These are phyloP conservation scores for Thalassiosira livingstoniorum DNA, from an alignment of 352 stramenopile species.

Conservation along the genomic window DNA sequence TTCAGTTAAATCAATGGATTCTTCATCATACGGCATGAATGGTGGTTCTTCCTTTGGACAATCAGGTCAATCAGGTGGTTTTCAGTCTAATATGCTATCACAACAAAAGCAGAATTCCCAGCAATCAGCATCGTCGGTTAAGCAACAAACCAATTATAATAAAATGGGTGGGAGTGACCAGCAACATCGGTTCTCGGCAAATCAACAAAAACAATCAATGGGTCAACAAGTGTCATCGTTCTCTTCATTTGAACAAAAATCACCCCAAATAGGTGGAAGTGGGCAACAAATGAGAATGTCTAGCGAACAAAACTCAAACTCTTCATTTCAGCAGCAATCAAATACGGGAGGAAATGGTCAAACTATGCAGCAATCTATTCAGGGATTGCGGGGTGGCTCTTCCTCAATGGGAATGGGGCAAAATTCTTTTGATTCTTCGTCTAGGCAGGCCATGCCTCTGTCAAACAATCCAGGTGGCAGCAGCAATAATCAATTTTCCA, in stretches of 20 bases:
- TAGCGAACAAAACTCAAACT: neutral
- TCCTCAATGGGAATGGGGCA: no score
- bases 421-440: no score
- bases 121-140: neutral
- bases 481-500: no score
- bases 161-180: no score
- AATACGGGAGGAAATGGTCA: no score
- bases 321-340: slow-evolving; percentile 3
- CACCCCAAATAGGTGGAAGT: neutral
- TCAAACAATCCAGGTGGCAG: no score
- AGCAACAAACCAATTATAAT: neutral
- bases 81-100: neutral
- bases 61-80: no score
- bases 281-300: neutral
- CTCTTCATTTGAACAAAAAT: neutral
- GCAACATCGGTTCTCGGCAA: neutral
- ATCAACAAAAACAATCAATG: neutral
- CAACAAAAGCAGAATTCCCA: neutral
- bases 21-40: neutral
- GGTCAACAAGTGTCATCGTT: neutral
- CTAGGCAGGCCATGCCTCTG: no score
- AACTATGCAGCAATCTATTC: no score
- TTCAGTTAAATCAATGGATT: neutral
- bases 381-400: no score
- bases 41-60: neutral